Base-by-base conservation (phyloP, 139 green algal genomes). In the Yamagishiella unicocca region DNA sequence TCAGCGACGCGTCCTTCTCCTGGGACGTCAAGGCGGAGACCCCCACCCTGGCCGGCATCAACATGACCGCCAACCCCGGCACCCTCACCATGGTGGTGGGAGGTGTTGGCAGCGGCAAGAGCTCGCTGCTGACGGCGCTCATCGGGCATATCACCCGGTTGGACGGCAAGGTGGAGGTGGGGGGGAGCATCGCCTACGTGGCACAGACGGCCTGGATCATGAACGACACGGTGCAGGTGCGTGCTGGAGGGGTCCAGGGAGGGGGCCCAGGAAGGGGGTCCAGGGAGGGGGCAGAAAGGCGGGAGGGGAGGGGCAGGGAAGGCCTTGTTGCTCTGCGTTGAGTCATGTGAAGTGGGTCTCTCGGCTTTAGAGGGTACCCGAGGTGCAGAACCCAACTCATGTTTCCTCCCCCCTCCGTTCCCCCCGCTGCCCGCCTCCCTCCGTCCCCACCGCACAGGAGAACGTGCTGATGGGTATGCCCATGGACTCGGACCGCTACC, bases 191-290 rank as follows among this genome's bases (percentile, higher is more conserved):
- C 42, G 96, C 96, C 19, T 98, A 98, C 82, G 94, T 95, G 35
- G 90, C 96, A 24, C 95, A 98, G 91, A 94, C 93, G 43, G 91
- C 96, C 29, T 99, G 96, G 96, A 98, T 99, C 89, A 92, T 97
- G 62, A 98, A 98, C 85, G 96, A 95, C 50, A 97, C 94, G 17
- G 67, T 99, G 66, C 89, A 93, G 74, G 92, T 90, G 46, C 12
- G 87, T 2, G 46, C 42, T 8, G 50, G 35, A 24, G 40, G 66
- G n/a, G 12, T 54, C 27, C 9, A 38, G 54, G 77, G 33, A 17
- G 31, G 67, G 35, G 3, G 3, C n/a, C 25, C n/a, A 27, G 64
- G n/a, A 10, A 35, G 50, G 50, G 50, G 50, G 50, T 58, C 14
- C 50, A n/a, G 50, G 50, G 50, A 58, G 50, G 50, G 50, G 50